Percentiles rank a stretch among this genome's conserved stretches.
Evolutionary conservation across 2,329 filamentous ascomycete species (phyloP).

Genomic region (Polytolypa hystricis): DNA sequence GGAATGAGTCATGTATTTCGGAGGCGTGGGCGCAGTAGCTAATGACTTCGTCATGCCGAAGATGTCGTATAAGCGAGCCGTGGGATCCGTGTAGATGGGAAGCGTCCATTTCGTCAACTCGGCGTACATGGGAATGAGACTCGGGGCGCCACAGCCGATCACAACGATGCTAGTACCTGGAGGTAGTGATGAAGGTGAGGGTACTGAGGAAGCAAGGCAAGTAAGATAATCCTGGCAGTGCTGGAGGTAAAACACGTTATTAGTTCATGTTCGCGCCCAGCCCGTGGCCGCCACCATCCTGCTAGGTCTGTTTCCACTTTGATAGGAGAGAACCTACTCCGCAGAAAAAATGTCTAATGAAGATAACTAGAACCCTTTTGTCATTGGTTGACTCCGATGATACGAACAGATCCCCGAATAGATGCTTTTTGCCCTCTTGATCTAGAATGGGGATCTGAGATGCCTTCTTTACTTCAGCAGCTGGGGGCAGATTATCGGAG

Average conservation of each 20-base stretch:
- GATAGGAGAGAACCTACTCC: conserved; percentile 45
- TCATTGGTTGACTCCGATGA: conserved; percentile 18
- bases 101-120: conserved; percentile 54
- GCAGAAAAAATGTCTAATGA: conserved; percentile 72
- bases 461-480: not conserved
- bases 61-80: conserved; percentile 51
- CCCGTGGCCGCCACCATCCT: too few species aligned
- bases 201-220: conserved; percentile 49
- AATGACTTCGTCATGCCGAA: conserved; percentile 60
- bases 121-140: conserved; percentile 57
- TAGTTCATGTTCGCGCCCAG: not conserved
- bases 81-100: conserved; percentile 68
- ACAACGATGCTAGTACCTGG: conserved; percentile 52
- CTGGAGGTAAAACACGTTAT: conserved; percentile 29
- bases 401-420: conserved; percentile 52
- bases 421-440: conserved; percentile 45
- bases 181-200: conserved; percentile 37
- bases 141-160: conserved; percentile 60
- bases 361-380: conserved; percentile 55
- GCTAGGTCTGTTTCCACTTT: too few species aligned
- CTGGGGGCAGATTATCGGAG: too few species aligned
- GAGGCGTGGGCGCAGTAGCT: conserved; percentile 45
- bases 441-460: conserved; percentile 47
- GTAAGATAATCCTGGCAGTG: conserved; percentile 68
- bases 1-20: conserved; percentile 53